Percentiles rank a stretch among this genome's conserved stretches.
These are phyloP conservation scores for Micractinium sp. DNA, from an alignment of 139 green algal genomes.

Conservation along the genomic window DNA sequence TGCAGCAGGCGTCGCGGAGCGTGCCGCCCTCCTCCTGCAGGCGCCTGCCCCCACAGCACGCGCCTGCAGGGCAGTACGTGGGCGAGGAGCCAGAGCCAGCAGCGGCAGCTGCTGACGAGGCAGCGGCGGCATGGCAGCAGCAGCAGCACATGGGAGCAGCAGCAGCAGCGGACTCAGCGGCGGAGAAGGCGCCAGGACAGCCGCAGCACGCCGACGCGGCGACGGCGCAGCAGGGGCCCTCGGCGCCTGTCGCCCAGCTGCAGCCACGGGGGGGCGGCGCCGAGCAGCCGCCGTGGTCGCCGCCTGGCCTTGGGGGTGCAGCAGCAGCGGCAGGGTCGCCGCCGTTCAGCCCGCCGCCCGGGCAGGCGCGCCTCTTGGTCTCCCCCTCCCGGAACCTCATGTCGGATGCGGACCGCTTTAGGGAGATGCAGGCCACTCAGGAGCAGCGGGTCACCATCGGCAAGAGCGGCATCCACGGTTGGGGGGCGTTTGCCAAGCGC, in stretches of 20 bases:
- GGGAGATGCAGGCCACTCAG: constrained; percentile 48
- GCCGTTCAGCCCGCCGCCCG: background rate
- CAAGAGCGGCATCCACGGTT: constrained; percentile 88
- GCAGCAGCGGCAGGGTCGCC: background rate
- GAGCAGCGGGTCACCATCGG: constrained; percentile 59
- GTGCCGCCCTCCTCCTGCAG: background rate
- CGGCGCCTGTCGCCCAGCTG: background rate
- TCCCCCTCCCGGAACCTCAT: background rate
- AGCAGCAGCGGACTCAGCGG: background rate
- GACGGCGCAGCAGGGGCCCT: no score
- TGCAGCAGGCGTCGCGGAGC: background rate
- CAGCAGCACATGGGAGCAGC: no score
- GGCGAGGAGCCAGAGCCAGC: background rate
- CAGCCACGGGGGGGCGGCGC: background rate
- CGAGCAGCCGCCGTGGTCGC: background rate
- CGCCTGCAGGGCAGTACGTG: background rate
- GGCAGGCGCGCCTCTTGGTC: background rate
- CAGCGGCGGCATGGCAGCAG: background rate
- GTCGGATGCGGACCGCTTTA: constrained; percentile 51
- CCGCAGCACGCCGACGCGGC: no score
- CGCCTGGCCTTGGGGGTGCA: background rate
- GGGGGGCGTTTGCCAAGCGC: constrained; percentile 77
- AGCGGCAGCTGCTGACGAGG: background rate
- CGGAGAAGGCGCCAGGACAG: background rate
- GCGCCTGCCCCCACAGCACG: background rate